Percentiles rank a stretch among this genome's conserved stretches.
phyloP scores from a whole-genome alignment of 164 flowering plant genomes.

The Kingdonia uniflora region DNA sequence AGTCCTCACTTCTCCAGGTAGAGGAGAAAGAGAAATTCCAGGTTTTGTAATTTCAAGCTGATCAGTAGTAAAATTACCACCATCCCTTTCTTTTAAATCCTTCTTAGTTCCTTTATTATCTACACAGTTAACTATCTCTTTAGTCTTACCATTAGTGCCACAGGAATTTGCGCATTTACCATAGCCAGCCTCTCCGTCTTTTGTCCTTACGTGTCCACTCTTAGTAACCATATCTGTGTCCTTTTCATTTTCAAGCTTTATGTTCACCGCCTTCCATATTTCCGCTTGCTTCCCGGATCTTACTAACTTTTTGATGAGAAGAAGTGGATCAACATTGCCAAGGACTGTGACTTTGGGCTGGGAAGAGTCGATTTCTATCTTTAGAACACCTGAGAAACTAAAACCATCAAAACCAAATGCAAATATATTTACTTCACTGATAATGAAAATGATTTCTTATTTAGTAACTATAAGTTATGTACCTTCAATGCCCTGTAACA shows the following conservation, averaged over 20 bases:
- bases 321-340: constrained; percentile 36
- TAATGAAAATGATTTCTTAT: no score
- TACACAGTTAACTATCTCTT: constrained; percentile 6
- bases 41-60: constrained; percentile 6
- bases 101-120: constrained; percentile 8
- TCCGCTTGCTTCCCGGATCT: constrained; percentile 46
- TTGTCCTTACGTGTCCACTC: not conserved
- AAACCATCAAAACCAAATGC: no score
- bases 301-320: constrained; percentile 32
- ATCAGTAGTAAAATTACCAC: not conserved
- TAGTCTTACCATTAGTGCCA: constrained; percentile 1
- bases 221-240: constrained; percentile 6
- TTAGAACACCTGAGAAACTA: no score
- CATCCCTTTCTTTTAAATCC: constrained; percentile 9
- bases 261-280: constrained; percentile 15
- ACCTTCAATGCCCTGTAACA: constrained; percentile 41
- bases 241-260: constrained; percentile 16
- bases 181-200: constrained; percentile 11
- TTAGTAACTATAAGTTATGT: constrained; percentile 2
- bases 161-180: constrained; percentile 11
- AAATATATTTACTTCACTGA: not conserved
- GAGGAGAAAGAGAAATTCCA: constrained; percentile 6
- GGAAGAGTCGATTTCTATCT: constrained; percentile 20
- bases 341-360: constrained; percentile 37
- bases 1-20: constrained; percentile 1